A percentile compares a stretch with the other conserved stretches of the same genome.
Evolutionary conservation across 2,329 filamentous ascomycete species (phyloP).

Genomic region (Neopestalotiopsis sp.): DNA sequence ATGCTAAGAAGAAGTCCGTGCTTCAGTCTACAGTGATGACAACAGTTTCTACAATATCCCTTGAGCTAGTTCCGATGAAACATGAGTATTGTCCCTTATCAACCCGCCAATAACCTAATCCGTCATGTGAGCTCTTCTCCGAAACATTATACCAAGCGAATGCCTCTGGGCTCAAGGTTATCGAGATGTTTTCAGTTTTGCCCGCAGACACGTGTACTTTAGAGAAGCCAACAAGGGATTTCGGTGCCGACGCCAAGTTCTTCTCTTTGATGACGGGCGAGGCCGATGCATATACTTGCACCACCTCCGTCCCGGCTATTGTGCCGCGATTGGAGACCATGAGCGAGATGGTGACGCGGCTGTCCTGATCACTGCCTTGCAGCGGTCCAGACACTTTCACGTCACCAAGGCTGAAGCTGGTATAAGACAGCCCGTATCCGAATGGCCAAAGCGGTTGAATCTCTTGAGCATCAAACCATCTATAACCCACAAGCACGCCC

Average conservation of each 20-base stretch:
- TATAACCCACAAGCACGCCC: not conserved
- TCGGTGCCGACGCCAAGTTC: not conserved
- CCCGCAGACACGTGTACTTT: not conserved
- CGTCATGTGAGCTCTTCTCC: not conserved
- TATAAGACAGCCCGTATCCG: not conserved
- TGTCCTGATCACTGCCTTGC: not conserved
- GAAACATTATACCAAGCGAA: not conserved
- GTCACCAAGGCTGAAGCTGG: not conserved
- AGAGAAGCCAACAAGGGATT: not conserved
- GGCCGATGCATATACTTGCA: not conserved
- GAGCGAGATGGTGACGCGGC: not conserved
- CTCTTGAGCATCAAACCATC: not conserved
- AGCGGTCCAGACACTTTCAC: not conserved
- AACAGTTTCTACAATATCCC: not conserved
- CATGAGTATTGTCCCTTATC: not conserved
- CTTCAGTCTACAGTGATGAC: not conserved
- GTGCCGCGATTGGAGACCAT: not conserved
- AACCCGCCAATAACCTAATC: not conserved
- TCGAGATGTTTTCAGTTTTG: not conserved
- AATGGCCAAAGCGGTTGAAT: conserved; percentile 2
- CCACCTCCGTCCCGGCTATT: not conserved
- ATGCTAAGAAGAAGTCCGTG: not conserved
- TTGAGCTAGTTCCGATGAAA: not conserved
- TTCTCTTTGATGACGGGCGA: not conserved
- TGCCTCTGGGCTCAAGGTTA: not conserved